phyloP scores from a whole-genome alignment of 495 filamentous ascomycete species.

The Penicillium mononematosum region DNA sequence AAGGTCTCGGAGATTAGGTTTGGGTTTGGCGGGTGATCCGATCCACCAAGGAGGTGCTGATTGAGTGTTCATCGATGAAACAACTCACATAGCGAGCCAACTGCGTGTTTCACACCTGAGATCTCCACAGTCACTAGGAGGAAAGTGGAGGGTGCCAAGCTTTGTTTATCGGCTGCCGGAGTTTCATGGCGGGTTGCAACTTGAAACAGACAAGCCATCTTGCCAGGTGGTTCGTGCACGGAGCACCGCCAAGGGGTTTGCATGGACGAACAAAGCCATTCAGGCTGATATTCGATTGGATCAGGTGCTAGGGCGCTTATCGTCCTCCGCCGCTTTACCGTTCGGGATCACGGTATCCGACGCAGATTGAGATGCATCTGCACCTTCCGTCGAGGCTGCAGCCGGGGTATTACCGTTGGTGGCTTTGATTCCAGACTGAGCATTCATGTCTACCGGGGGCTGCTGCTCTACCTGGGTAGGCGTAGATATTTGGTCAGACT shows the following conservation, averaged over 20 bases:
- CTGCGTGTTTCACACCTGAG: not conserved
- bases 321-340: constrained; percentile 6
- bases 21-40: not conserved
- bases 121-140: not conserved
- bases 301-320: constrained; percentile 24
- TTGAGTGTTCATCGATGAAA: not conserved
- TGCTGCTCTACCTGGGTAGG: constrained; percentile 30
- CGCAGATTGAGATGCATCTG: constrained; percentile 6
- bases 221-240: constrained; percentile 10
- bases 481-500: constrained; percentile 33
- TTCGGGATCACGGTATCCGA: constrained; percentile 1
- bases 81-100: not conserved
- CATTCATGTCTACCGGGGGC: not conserved
- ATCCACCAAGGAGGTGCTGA: constrained; percentile 1
- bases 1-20: not conserved
- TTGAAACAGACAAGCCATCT: constrained; percentile 3
- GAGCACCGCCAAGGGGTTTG: constrained; percentile 9
- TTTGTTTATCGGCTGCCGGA: not conserved
- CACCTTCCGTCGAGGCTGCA: constrained; percentile 1
- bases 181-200: constrained; percentile 2
- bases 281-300: not conserved
- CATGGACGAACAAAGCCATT: constrained; percentile 14
- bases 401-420: constrained; percentile 17
- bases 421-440: constrained; percentile 3
- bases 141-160: constrained; percentile 2